A percentile compares a stretch with the other conserved stretches of the same genome.
phyloP scores from a whole-genome alignment of 805 yeast genomes.

The Pichia heedii region DNA sequence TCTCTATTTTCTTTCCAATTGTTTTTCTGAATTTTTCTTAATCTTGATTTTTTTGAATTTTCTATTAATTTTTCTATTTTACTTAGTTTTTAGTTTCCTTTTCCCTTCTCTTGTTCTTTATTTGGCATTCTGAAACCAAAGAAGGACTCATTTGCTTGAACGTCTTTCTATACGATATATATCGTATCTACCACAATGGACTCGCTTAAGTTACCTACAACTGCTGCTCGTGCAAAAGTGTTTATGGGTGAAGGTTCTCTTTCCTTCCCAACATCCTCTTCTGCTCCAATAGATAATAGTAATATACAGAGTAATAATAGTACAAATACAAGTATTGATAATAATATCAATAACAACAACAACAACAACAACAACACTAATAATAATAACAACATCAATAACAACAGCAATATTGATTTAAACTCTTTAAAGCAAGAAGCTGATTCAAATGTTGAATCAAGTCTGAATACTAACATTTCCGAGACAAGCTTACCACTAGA shows the following conservation, averaged over 20 bases:
- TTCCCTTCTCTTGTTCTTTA: too few relatives aligned
- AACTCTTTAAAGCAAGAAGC: slow-evolving; percentile 1
- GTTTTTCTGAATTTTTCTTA: too few relatives aligned
- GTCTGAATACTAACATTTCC: not conserved
- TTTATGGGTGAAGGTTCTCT: slow-evolving; percentile 61
- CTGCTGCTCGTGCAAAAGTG: slow-evolving; percentile 68
- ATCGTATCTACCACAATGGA: slow-evolving; percentile 38
- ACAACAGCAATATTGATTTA: slow-evolving; percentile 7
- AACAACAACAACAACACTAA: not conserved
- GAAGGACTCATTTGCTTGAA: slow-evolving; percentile 5
- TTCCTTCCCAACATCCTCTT: slow-evolving; percentile 39
- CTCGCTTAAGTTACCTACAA: slow-evolving; percentile 65
- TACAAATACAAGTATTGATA: not conserved
- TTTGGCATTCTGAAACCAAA: not conserved
- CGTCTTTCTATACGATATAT: slow-evolving; percentile 1
- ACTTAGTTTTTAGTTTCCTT: not conserved
- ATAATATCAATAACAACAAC: not conserved
- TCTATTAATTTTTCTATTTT: not conserved
- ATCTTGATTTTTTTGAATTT: too few relatives aligned
- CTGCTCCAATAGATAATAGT: not conserved
- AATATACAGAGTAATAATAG: not conserved
- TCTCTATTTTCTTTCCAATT: too few relatives aligned
- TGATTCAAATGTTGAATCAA: slow-evolving; percentile 17
- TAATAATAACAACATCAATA: not conserved
- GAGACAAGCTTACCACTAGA: not conserved